Percentiles rank a stretch among this genome's conserved stretches.
Evolutionary conservation across 2,329 filamentous ascomycete species (phyloP).

Genomic region (Fusarium sp.): DNA sequence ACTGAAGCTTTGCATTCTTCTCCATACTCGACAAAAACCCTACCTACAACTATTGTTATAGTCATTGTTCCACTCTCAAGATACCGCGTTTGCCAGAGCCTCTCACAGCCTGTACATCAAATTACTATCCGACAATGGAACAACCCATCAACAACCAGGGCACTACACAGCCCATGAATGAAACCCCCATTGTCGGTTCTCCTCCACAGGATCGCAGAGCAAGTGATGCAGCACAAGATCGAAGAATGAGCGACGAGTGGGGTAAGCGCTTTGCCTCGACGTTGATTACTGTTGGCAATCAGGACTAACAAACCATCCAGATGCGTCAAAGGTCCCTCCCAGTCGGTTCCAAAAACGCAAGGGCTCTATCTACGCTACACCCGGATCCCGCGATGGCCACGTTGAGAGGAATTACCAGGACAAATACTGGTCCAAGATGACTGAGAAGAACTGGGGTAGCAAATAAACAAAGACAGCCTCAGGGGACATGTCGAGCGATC

Average conservation of each 20-base stretch:
- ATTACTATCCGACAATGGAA: slow-evolving; percentile 36
- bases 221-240: slow-evolving; percentile 47
- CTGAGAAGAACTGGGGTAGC: slow-evolving; percentile 58
- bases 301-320: slow-evolving; percentile 49
- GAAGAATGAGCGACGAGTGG: slow-evolving; percentile 60
- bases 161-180: slow-evolving; percentile 45
- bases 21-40: not conserved
- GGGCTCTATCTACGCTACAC: slow-evolving; percentile 75
- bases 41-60: not conserved
- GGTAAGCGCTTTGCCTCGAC: slow-evolving; percentile 50
- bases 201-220: slow-evolving; percentile 33
- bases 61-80: not conserved
- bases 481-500: not conserved
- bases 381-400: slow-evolving; percentile 71
- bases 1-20: not conserved
- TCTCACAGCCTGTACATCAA: not conserved
- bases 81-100: not conserved
- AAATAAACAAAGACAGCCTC: slow-evolving; percentile 45
- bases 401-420: slow-evolving; percentile 68
- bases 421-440: slow-evolving; percentile 70
- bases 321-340: slow-evolving; percentile 74
- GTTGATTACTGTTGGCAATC: not conserved
- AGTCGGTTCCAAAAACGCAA: slow-evolving; percentile 76
- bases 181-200: slow-evolving; percentile 45
- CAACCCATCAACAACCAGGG: slow-evolving; percentile 41